Evolutionary conservation across 805 yeast genomes (phyloP).

Genomic region (Citeromyces matritensis): DNA sequence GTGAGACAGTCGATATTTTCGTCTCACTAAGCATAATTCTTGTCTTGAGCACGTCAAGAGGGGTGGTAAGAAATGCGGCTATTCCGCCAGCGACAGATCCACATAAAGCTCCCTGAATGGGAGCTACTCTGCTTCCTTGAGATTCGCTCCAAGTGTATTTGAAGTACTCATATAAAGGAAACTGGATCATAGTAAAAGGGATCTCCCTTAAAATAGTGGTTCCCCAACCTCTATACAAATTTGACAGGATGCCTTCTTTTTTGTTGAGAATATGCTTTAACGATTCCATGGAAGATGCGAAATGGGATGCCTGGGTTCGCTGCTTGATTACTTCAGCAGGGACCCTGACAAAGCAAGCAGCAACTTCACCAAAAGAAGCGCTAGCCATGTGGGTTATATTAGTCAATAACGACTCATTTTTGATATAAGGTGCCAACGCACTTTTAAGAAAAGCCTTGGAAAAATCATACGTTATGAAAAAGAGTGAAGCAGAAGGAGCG

Average conservation of each 20-base stretch:
- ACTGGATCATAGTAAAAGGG: slow-evolving; percentile 92
- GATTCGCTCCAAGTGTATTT: slow-evolving; percentile 43
- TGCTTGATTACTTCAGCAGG: slow-evolving; percentile 97
- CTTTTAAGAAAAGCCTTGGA: slow-evolving; percentile 26
- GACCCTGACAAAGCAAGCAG: slow-evolving; percentile 88
- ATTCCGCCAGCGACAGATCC: slow-evolving; percentile 74
- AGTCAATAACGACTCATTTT: slow-evolving; percentile 14
- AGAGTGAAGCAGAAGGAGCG: slow-evolving; percentile 77
- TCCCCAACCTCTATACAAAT: slow-evolving; percentile 86
- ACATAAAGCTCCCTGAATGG: slow-evolving; percentile 70
- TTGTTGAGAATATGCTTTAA: slow-evolving; percentile 47
- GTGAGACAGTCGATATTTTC: slow-evolving; percentile 24
- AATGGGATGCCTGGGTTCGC: slow-evolving; percentile 67
- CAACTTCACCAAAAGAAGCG: slow-evolving; percentile 82
- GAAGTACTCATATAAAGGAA: slow-evolving; percentile 80
- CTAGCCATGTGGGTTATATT: slow-evolving; percentile 66
- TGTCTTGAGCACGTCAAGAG: slow-evolving; percentile 67
- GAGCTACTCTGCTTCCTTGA: slow-evolving; percentile 28
- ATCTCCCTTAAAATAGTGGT: slow-evolving; percentile 91
- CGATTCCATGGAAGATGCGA: slow-evolving; percentile 48
- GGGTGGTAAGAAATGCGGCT: slow-evolving; percentile 74
- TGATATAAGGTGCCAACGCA: slow-evolving; percentile 8
- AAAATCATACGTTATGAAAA: slow-evolving; percentile 75
- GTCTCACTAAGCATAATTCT: slow-evolving; percentile 66
- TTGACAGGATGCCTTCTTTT: slow-evolving; percentile 59